These are phyloP conservation scores for Allium sativum DNA, from an alignment of 106 monocot species.

Conservation along the genomic window DNA sequence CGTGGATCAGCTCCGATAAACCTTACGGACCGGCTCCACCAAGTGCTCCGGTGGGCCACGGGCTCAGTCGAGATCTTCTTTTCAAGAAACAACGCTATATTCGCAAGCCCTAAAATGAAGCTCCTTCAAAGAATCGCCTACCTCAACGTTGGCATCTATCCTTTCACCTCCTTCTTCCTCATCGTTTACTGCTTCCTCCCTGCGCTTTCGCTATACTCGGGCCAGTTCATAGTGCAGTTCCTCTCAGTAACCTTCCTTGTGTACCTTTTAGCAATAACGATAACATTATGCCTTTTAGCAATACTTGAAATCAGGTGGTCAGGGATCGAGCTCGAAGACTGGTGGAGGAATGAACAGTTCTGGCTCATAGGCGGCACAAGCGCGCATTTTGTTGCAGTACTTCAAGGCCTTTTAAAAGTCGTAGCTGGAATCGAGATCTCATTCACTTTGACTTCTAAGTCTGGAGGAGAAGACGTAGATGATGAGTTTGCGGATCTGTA, in stretches of 20 bases:
- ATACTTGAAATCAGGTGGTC: slow-evolving; percentile 87
- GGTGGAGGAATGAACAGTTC: slow-evolving; percentile 85
- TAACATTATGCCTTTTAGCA: slow-evolving; percentile 65
- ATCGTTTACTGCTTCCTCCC: slow-evolving; percentile 93
- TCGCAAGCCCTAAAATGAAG: slow-evolving; percentile 81
- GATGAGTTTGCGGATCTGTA: slow-evolving; percentile 63
- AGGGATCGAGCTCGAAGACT: slow-evolving; percentile 81
- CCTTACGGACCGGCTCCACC: slow-evolving; percentile 78
- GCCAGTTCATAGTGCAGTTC: slow-evolving; percentile 83
- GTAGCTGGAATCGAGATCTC: slow-evolving; percentile 61
- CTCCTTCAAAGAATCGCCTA: slow-evolving; percentile 64
- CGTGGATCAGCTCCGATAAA: slow-evolving; percentile 66
- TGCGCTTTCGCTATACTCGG: slow-evolving; percentile 88
- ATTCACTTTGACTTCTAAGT: slow-evolving; percentile 57
- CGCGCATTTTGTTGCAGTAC: slow-evolving; percentile 72
- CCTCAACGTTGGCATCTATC: slow-evolving; percentile 70
- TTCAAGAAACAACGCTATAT: slow-evolving; percentile 77
- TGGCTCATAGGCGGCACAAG: slow-evolving; percentile 84
- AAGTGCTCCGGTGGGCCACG: slow-evolving; percentile 89
- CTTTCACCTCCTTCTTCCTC: slow-evolving; percentile 91
- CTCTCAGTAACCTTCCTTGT: slow-evolving; percentile 71
- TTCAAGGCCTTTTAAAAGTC: slow-evolving; percentile 80
- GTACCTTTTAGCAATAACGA: slow-evolving; percentile 62
- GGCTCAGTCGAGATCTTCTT: slow-evolving; percentile 96
- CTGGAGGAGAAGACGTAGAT: slow-evolving; percentile 31